phyloP scores from a whole-genome alignment of 495 filamentous ascomycete species.

The Hyaloscypha finlandica region DNA sequence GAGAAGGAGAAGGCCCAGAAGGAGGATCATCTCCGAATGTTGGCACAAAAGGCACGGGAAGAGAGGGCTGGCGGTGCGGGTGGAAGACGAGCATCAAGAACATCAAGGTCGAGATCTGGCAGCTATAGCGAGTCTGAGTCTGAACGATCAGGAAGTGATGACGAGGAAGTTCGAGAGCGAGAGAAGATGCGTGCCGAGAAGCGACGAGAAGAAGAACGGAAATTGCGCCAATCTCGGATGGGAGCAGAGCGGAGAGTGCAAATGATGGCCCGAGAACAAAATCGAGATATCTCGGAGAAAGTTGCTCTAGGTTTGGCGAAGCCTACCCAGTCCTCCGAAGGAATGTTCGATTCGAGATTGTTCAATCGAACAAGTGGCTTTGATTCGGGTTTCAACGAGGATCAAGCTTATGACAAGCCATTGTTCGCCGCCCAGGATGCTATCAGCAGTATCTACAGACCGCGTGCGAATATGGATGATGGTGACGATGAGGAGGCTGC shows the following conservation, averaged over 20 bases:
- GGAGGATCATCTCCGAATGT: slow-evolving; percentile 85
- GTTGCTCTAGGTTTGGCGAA: slow-evolving; percentile 94
- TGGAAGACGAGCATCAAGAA: slow-evolving; percentile 42
- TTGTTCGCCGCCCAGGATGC: slow-evolving; percentile 97
- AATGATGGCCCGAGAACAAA: slow-evolving; percentile 90
- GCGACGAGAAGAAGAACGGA: slow-evolving; percentile 79
- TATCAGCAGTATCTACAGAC: slow-evolving; percentile 91
- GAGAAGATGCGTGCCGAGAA: slow-evolving; percentile 77
- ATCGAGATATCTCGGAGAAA: slow-evolving; percentile 97
- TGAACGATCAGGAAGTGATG: slow-evolving; percentile 63
- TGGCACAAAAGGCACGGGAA: slow-evolving; percentile 91
- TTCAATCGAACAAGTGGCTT: slow-evolving; percentile 96
- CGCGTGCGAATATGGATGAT: slow-evolving; percentile 64
- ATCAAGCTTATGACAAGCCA: slow-evolving; percentile 96
- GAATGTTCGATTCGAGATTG: slow-evolving; percentile 94
- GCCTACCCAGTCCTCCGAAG: slow-evolving; percentile 82
- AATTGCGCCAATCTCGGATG: slow-evolving; percentile 93
- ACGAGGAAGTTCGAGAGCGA: slow-evolving; percentile 75
- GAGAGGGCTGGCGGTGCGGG: slow-evolving; percentile 62
- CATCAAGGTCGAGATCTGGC: slow-evolving; percentile 49
- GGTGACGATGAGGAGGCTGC: slow-evolving; percentile 79
- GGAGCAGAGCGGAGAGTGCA: slow-evolving; percentile 88
- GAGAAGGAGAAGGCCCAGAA: slow-evolving; percentile 95
- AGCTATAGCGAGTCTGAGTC: slow-evolving; percentile 59
- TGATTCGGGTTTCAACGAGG: slow-evolving; percentile 90